Evolutionary conservation across 31 red algal species (phyloP), one percentile per base, ranked within the genome.

Genomic region (Porphyra umbilicalis): DNA sequence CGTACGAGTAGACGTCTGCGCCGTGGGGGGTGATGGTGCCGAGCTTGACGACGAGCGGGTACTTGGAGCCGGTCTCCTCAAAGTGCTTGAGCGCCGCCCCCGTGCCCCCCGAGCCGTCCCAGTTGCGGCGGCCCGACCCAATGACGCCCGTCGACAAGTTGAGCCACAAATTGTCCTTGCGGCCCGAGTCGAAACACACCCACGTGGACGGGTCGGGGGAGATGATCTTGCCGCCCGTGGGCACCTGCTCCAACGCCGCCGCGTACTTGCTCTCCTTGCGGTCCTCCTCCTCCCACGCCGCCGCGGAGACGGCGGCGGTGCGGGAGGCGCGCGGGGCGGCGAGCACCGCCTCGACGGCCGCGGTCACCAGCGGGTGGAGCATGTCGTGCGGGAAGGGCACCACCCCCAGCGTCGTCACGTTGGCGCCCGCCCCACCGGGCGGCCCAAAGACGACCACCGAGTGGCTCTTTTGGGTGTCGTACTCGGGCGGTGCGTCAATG

Each of bases 1-100:
- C 92, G 85, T 98, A 98, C 9, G 87, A 95, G 78, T 90, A 93
- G n/a, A 98, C 96, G 42, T 98, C 96, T 32, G 92, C 96, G 33
- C 96, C 93, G 18, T 90, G 67, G 34, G 96, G 77, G 1, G 96
- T 95, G 31, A 98, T 98, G 42, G 93, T 98, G 34, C 96, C 96
- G 32, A 98, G 93, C 84, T 98, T 98, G 29, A 98, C 96, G 6
- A 83, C 90, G 25, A 98, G 84, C 1, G 93, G 92, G 75, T 98
- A 93, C 88, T 87, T 90, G 77, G 87, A 40, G 34, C 92, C 92
- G 20, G 89, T 92, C 33, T 83, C 83, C 40, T 94, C 85, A 76
- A 80, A 94, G 44, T 98, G 96, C 44, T 79, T 86, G 35, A 88
- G 80, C 30, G 93, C 96, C 25, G 91, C 90, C 0, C 91, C 91